phyloP scores from a whole-genome alignment of 2,329 filamentous ascomycete species.

The Talaromyces sp. region DNA sequence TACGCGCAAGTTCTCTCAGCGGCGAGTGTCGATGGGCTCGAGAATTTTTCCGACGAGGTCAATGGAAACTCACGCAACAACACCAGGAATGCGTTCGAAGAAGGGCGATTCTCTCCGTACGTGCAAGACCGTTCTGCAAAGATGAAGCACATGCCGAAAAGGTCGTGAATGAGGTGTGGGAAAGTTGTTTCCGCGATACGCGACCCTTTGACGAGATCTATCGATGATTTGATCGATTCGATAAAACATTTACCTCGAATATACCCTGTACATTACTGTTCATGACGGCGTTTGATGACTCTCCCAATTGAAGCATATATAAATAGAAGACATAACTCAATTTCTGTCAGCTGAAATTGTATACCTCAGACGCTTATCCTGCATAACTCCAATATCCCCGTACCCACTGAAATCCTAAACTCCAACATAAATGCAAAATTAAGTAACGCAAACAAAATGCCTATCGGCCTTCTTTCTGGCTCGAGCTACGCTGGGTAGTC shows the following conservation, averaged over 20 bases:
- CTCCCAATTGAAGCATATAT: slow-evolving; percentile 3
- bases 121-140: slow-evolving; percentile 73
- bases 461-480: slow-evolving; percentile 27
- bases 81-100: slow-evolving; percentile 87
- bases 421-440: slow-evolving; percentile 13
- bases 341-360: slow-evolving; percentile 7
- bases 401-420: slow-evolving; percentile 11
- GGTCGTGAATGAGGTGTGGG: slow-evolving; percentile 97
- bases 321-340: not conserved
- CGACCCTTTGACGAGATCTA: slow-evolving; percentile 97
- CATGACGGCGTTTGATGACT: slow-evolving; percentile 9
- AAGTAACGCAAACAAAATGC: not conserved
- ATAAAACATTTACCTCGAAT: not conserved
- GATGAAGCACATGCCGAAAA: slow-evolving; percentile 81
- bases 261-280: slow-evolving; percentile 17
- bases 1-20: slow-evolving; percentile 85
- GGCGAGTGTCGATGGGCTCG: slow-evolving; percentile 89
- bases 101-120: slow-evolving; percentile 75
- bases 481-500: slow-evolving; percentile 42
- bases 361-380: not conserved
- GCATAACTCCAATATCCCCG: slow-evolving; percentile 8
- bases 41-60: slow-evolving; percentile 78
- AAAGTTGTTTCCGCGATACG: slow-evolving; percentile 92
- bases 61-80: slow-evolving; percentile 87
- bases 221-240: slow-evolving; percentile 45